These are phyloP conservation scores for Toxicodendron radicans DNA, from an alignment of 345 rosid species.

Conservation along the genomic window DNA sequence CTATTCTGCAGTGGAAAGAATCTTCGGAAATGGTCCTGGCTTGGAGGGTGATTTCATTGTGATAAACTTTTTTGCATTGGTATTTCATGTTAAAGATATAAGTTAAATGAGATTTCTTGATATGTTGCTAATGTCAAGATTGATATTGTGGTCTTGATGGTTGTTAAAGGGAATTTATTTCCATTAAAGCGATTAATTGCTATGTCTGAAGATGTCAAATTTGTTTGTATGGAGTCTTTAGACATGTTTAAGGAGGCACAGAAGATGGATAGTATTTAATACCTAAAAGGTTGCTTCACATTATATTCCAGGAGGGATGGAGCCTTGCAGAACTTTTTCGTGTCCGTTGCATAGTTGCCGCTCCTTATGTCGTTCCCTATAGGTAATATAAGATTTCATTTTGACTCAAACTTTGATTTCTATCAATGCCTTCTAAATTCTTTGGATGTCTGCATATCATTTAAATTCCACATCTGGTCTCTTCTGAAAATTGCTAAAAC, in stretches of 20 bases:
- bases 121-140: conserved; percentile 6
- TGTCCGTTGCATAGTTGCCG: conserved; percentile 70
- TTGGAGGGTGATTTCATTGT: conserved; percentile 64
- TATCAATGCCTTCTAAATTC: not conserved
- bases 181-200: not conserved
- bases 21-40: conserved; percentile 51
- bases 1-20: conserved; percentile 43
- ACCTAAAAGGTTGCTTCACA: conserved; percentile 10
- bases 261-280: not conserved
- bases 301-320: conserved; percentile 81
- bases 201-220: not conserved
- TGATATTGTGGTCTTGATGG: not conserved
- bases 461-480: no score
- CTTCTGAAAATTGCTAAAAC: not conserved
- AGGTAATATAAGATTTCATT: conserved; percentile 45
- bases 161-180: not conserved
- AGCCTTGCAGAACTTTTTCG: conserved; percentile 81
- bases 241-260: not conserved
- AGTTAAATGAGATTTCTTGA: conserved; percentile 1
- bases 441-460: not conserved
- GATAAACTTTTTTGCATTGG: conserved; percentile 91
- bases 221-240: not conserved
- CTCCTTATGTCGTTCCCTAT: conserved; percentile 94
- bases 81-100: conserved; percentile 23
- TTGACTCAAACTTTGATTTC: not conserved